phyloP scores from a whole-genome alignment of 1,284 basidiomycete genomes.

The Heliocybe sulcata region DNA sequence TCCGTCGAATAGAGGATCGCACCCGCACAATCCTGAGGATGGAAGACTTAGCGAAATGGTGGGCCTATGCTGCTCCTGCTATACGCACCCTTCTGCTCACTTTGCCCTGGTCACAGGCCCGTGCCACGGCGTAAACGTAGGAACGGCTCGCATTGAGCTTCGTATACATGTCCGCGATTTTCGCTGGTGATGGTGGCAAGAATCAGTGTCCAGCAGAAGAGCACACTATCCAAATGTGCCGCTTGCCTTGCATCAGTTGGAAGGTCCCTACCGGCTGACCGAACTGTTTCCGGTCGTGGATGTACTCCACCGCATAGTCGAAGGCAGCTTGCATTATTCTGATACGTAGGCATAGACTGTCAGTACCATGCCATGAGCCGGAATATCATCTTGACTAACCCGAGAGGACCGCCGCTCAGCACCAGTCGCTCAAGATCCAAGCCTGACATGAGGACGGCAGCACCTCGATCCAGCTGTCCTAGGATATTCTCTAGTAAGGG shows the following conservation, averaged over 20 bases:
- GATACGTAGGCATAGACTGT: slow-evolving; percentile 1
- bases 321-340: slow-evolving; percentile 96
- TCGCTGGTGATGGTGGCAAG: slow-evolving; percentile 32
- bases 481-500: slow-evolving; percentile 68
- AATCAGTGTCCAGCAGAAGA: neutral
- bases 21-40: slow-evolving; percentile 79
- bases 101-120: slow-evolving; percentile 79
- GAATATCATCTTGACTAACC: slow-evolving; percentile 28
- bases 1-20: slow-evolving; percentile 90
- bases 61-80: too few relatives aligned
- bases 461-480: slow-evolving; percentile 75
- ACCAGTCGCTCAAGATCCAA: slow-evolving; percentile 91
- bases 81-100: slow-evolving; percentile 76
- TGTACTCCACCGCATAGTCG: slow-evolving; percentile 82
- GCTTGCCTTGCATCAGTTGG: slow-evolving; percentile 88
- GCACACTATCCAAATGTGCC: neutral
- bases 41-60: neutral
- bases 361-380: slow-evolving; percentile 6
- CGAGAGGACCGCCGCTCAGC: slow-evolving; percentile 78
- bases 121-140: slow-evolving; percentile 90
- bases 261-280: slow-evolving; percentile 84
- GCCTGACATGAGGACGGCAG: slow-evolving; percentile 88
- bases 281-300: slow-evolving; percentile 90
- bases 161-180: slow-evolving; percentile 94
- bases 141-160: slow-evolving; percentile 83